Percentiles rank a stretch among this genome's conserved stretches.
Evolutionary conservation across 1,284 basidiomycete genomes (phyloP).

Genomic region (Cryptococcus jaspeensis): DNA sequence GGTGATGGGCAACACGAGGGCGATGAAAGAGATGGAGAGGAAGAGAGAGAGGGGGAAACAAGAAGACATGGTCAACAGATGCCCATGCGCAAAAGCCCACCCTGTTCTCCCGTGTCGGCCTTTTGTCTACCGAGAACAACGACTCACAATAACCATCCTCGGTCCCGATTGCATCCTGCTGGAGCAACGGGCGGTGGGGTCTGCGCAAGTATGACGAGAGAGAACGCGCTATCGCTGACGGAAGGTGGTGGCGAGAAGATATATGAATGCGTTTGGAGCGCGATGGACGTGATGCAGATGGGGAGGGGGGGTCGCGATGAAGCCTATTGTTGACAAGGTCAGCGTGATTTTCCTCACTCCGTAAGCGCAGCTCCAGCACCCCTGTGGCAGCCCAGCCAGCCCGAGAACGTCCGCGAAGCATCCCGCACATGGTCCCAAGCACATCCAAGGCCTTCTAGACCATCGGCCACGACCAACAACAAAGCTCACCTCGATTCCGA

Average conservation of each 20-base stretch:
- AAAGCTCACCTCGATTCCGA: conserved; percentile 1
- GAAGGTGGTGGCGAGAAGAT: not conserved
- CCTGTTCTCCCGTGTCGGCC: not conserved
- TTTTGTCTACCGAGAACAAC: not conserved
- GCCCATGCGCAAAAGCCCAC: not conserved
- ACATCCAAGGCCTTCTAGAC: not conserved
- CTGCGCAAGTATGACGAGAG: not conserved
- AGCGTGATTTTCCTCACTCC: too few relatives aligned
- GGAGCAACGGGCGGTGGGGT: not conserved
- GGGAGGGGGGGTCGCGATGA: too few relatives aligned
- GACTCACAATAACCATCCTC: conserved; percentile 19
- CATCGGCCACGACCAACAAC: not conserved
- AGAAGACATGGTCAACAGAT: not conserved
- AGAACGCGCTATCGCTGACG: not conserved
- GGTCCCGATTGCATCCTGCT: conserved; percentile 16
- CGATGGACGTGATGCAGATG: too few relatives aligned
- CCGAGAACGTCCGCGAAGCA: not conserved
- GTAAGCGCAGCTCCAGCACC: too few relatives aligned
- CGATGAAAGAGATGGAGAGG: not conserved
- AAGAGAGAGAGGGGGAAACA: not conserved
- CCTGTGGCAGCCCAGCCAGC: too few relatives aligned
- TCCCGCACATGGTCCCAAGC: not conserved
- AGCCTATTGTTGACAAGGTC: too few relatives aligned
- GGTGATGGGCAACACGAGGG: not conserved
- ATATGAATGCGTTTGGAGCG: too few relatives aligned